These are phyloP conservation scores for Musa beccarii DNA, from an alignment of 176 grass and related monocot genomes.

Conservation along the genomic window DNA sequence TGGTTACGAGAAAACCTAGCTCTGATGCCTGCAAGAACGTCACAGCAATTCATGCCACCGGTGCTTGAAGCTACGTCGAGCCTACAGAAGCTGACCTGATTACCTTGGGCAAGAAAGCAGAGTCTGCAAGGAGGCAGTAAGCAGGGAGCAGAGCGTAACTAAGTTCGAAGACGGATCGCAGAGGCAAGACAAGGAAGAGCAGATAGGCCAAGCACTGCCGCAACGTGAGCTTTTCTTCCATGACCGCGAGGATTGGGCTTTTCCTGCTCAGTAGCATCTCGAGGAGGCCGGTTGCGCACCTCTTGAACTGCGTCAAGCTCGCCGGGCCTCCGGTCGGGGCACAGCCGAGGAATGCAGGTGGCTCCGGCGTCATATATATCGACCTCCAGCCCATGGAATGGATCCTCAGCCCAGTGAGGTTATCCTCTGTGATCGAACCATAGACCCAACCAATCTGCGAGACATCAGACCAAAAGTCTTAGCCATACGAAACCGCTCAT, in stretches of 20 bases:
- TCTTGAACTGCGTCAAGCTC: conserved; percentile 38
- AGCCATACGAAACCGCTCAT: not conserved
- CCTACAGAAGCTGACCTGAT: not conserved
- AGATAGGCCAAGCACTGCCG: conserved; percentile 34
- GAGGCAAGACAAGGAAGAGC: not conserved
- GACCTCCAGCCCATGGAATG: conserved; percentile 18
- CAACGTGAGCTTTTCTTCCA: conserved; percentile 19
- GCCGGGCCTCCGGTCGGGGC: conserved; percentile 23
- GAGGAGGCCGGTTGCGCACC: conserved; percentile 36
- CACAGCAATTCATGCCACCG: not conserved
- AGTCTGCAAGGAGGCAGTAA: conserved; percentile 35
- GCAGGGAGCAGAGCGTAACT: conserved; percentile 37
- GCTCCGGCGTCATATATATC: not conserved
- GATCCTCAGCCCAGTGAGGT: not conserved
- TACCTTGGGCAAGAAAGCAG: conserved; percentile 50
- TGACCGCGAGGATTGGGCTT: conserved; percentile 10
- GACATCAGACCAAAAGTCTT: not conserved
- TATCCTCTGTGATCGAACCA: conserved; percentile 5
- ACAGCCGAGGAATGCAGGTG: not conserved
- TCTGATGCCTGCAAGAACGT: conserved; percentile 23
- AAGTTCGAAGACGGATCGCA: conserved; percentile 33
- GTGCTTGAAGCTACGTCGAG: not conserved
- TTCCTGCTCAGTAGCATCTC: conserved; percentile 30
- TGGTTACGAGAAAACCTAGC: conserved; percentile 5
- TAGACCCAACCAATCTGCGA: conserved; percentile 5